Evolutionary conservation across 345 rosid genomes (phyloP).

Genomic region (Eucalyptus sp.): DNA sequence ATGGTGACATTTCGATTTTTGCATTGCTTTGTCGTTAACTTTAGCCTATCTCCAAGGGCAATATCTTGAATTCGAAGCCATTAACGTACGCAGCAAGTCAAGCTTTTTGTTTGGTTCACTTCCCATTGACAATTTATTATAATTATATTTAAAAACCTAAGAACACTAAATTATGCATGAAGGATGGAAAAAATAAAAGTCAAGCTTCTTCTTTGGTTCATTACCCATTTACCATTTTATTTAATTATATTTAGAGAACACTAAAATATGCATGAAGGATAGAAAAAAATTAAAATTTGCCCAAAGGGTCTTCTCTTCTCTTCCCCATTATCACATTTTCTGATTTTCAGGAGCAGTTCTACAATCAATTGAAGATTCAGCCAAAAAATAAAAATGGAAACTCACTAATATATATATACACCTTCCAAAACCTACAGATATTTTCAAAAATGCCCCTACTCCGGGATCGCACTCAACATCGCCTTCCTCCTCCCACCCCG

Average conservation of each 20-base stretch:
- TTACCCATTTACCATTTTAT: not conserved
- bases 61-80: not conserved
- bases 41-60: not conserved
- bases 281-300: not conserved
- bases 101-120: not conserved
- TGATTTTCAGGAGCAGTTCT: not conserved
- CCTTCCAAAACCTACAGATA: not conserved
- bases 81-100: not conserved
- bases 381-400: not conserved
- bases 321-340: not conserved
- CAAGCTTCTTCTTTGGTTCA: not conserved
- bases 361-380: not conserved
- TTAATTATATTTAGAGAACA: not conserved
- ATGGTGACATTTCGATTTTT: not conserved
- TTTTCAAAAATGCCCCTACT: slow-evolving; percentile 31
- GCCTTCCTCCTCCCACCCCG: slow-evolving; percentile 24
- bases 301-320: not conserved
- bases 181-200: not conserved
- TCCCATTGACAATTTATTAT: not conserved
- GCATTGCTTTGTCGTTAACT: not conserved
- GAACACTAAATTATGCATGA: not conserved
- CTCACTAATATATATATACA: not conserved
- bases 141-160: not conserved
- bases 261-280: not conserved
- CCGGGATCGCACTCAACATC: slow-evolving; percentile 62